Evolutionary conservation across 2,329 filamentous ascomycete genomes (phyloP).

Genomic region (Verticillium nonalfalfae): DNA sequence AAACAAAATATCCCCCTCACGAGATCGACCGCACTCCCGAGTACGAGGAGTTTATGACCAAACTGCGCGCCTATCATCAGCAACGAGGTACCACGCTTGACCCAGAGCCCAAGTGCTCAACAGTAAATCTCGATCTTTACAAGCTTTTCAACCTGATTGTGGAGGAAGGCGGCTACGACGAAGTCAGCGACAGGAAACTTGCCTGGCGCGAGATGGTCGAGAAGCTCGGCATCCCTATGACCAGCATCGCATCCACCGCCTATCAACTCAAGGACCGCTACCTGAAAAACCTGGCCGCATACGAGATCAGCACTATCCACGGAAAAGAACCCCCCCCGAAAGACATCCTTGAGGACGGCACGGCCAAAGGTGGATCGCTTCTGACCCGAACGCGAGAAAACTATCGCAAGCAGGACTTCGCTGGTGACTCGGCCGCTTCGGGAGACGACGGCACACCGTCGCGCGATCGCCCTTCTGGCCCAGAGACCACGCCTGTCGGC

Average conservation of each 20-base stretch:
- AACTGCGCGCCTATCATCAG: constrained; percentile 67
- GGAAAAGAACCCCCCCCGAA: constrained; percentile 77
- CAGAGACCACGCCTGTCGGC: constrained; percentile 41
- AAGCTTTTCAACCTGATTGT: constrained; percentile 75
- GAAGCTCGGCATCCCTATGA: constrained; percentile 67
- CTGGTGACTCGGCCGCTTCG: constrained; percentile 53
- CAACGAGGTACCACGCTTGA: constrained; percentile 76
- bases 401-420: constrained; percentile 50
- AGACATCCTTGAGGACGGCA: constrained; percentile 82
- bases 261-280: constrained; percentile 84
- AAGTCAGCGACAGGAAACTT: constrained; percentile 75
- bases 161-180: constrained; percentile 77
- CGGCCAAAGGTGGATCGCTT: constrained; percentile 77
- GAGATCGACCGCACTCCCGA: constrained; percentile 58
- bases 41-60: constrained; percentile 72
- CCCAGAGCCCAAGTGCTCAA: constrained; percentile 73
- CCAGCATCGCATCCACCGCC: constrained; percentile 74
- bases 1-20: constrained; percentile 28
- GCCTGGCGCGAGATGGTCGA: constrained; percentile 77
- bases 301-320: constrained; percentile 74
- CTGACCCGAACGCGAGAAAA: constrained; percentile 74
- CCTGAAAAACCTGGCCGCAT: constrained; percentile 84
- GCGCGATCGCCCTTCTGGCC: constrained; percentile 40
- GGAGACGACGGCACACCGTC: constrained; percentile 52
- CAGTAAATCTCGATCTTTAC: constrained; percentile 68